Evolutionary conservation across 2,329 filamentous ascomycete genomes (phyloP).

Genomic region (Helicocarpus griseus): DNA sequence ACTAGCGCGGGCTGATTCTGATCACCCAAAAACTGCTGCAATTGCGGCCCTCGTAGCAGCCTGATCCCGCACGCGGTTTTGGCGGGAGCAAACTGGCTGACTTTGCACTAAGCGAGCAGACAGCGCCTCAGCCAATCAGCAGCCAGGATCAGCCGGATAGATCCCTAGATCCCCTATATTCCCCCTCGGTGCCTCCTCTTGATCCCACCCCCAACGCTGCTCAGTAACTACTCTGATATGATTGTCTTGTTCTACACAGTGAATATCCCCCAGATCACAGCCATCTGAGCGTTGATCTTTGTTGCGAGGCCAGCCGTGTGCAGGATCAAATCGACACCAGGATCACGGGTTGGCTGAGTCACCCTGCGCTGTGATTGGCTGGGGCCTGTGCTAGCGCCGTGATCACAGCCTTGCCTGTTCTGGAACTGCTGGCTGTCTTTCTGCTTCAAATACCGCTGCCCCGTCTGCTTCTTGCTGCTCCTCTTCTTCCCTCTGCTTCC

Average conservation of each 20-base stretch:
- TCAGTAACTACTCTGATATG: background rate
- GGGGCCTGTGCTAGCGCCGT: conserved; percentile 21
- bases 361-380: conserved; percentile 7
- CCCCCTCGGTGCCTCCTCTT: conserved; percentile 14
- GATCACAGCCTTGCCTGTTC: conserved; percentile 23
- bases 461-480: conserved; percentile 19
- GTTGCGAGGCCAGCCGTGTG: conserved; percentile 9
- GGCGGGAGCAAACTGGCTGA: conserved; percentile 19
- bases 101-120: conserved; percentile 29
- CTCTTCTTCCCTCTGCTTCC: conserved; percentile 13
- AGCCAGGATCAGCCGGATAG: conserved; percentile 27
- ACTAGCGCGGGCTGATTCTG: conserved; percentile 15
- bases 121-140: conserved; percentile 24
- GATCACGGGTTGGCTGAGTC: conserved; percentile 26
- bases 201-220: conserved; percentile 25
- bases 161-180: conserved; percentile 15
- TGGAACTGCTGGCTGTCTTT: conserved; percentile 18
- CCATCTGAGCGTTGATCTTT: background rate
- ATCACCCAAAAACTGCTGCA: no score
- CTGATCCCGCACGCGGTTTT: no score
- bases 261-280: background rate
- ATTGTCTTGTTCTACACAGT: background rate
- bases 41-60: no score
- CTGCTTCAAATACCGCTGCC: conserved; percentile 34
- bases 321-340: conserved; percentile 17